Evolutionary conservation across 2,329 filamentous ascomycete species (phyloP).

Genomic region (Dendrostoma leiphaemia): DNA sequence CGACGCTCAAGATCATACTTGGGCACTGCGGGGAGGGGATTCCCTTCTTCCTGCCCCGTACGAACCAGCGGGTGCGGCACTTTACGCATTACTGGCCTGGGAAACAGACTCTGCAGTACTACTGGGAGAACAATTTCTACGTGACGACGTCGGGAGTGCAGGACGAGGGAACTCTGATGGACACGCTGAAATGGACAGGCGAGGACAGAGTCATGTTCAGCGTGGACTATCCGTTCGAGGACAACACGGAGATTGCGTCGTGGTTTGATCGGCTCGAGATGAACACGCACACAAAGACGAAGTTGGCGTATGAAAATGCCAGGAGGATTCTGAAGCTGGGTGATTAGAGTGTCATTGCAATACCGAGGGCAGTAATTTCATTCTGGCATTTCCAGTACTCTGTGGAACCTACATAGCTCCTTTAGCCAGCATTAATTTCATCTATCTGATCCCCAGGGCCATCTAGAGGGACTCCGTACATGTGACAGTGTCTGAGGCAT

Average conservation of each 20-base stretch:
- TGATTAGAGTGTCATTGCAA: no score
- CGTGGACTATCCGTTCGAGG: conserved; percentile 6
- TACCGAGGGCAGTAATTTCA: no score
- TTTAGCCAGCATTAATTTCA: no score
- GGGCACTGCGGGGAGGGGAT: conserved; percentile 25
- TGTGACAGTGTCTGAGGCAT: no score
- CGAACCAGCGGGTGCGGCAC: conserved; percentile 1
- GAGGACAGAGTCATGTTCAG: conserved; percentile 11
- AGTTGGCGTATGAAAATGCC: conserved; percentile 3
- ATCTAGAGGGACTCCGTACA: no score
- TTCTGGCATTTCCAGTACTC: no score
- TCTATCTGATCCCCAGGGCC: no score
- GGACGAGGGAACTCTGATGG: not conserved
- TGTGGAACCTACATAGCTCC: no score
- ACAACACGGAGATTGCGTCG: not conserved
- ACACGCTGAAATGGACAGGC: not conserved
- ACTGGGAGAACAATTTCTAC: conserved; percentile 10
- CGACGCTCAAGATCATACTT: conserved; percentile 21
- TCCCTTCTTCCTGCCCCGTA: conserved; percentile 19
- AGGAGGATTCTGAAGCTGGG: conserved; percentile 5
- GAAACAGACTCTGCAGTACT: not conserved
- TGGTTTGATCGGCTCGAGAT: conserved; percentile 7
- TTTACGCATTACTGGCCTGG: conserved; percentile 1
- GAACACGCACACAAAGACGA: conserved; percentile 5
- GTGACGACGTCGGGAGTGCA: conserved; percentile 2